A percentile compares a stretch with the other conserved stretches of the same genome.
These are phyloP conservation scores for Fusarium tjaetaba DNA, from an alignment of 2,329 filamentous ascomycete species.

Conservation along the genomic window DNA sequence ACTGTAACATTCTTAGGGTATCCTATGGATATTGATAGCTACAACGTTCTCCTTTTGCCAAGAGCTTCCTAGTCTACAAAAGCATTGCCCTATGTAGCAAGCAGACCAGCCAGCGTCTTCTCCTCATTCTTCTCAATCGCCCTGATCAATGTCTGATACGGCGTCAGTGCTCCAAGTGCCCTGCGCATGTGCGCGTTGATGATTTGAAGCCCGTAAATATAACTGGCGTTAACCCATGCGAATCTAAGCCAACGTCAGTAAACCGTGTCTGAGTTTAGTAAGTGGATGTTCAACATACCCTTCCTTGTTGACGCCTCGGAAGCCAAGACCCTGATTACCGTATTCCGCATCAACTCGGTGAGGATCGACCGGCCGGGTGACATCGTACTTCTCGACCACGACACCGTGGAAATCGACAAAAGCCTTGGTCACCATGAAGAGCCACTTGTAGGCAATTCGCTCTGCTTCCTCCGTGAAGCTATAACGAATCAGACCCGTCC, in stretches of 20 bases:
- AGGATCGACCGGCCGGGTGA: conserved; percentile 87
- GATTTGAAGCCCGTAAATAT: conserved; percentile 90
- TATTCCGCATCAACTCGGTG: conserved; percentile 97
- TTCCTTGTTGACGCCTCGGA: conserved; percentile 95
- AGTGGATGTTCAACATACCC: conserved; percentile 66
- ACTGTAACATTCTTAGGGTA: conserved; percentile 15
- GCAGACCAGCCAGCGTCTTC: conserved; percentile 60
- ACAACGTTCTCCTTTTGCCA: conserved; percentile 3
- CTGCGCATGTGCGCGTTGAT: conserved; percentile 89
- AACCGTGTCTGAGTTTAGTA: neutral
- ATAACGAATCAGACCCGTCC: conserved; percentile 91
- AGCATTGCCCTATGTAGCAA: conserved; percentile 28
- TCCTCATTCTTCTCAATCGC: conserved; percentile 68
- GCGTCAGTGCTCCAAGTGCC: conserved; percentile 86
- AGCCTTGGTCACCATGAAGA: conserved; percentile 98
- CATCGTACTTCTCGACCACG: conserved; percentile 98
- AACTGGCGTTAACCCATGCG: conserved; percentile 98
- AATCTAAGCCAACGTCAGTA: conserved; percentile 69
- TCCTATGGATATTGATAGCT: neutral
- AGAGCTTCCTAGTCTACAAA: conserved; percentile 13
- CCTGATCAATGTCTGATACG: conserved; percentile 83
- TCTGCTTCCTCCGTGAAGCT: conserved; percentile 92
- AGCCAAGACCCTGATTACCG: conserved; percentile 94
- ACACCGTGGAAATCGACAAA: conserved; percentile 99
- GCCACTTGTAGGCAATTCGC: conserved; percentile 92